A percentile compares a stretch with the other conserved stretches of the same genome.
These are phyloP conservation scores for Straminergon stramineum DNA, from an alignment of 225 moss, liverwort and hornwort species.

Conservation along the genomic window DNA sequence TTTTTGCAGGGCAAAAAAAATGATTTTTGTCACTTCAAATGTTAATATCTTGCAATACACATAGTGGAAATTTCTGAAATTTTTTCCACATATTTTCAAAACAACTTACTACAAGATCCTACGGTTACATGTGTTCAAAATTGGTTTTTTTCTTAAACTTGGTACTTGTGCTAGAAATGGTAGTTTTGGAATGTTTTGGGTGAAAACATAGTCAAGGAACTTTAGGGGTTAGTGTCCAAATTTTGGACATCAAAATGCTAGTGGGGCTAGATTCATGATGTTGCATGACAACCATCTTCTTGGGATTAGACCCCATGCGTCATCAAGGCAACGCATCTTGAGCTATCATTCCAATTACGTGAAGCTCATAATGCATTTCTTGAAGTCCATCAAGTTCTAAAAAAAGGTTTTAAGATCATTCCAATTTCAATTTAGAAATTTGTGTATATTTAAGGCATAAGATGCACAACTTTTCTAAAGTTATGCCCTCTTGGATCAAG, in stretches of 20 bases:
- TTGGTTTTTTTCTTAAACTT: no score
- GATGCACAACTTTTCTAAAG: neutral
- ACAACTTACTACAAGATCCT: no score
- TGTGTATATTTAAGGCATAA: neutral
- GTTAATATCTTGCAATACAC: no score
- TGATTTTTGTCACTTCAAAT: no score
- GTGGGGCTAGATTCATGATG: neutral
- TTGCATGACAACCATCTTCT: neutral
- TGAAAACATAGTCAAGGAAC: no score
- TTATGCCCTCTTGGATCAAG: no score
- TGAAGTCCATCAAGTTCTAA: neutral
- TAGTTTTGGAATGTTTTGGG: no score
- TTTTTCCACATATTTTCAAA: no score
- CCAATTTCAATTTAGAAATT: neutral
- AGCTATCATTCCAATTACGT: neutral
- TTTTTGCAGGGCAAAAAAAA: no score
- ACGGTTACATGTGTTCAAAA: no score
- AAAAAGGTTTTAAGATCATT: neutral
- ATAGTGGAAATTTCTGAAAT: no score
- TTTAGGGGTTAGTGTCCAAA: neutral
- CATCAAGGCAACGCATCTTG: neutral
- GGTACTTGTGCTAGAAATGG: no score
- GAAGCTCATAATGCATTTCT: neutral
- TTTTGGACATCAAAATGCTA: accelerated
- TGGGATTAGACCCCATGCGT: neutral